phyloP scores from a whole-genome alignment of 305 asterid genomes.

The Petunia hybrid region DNA sequence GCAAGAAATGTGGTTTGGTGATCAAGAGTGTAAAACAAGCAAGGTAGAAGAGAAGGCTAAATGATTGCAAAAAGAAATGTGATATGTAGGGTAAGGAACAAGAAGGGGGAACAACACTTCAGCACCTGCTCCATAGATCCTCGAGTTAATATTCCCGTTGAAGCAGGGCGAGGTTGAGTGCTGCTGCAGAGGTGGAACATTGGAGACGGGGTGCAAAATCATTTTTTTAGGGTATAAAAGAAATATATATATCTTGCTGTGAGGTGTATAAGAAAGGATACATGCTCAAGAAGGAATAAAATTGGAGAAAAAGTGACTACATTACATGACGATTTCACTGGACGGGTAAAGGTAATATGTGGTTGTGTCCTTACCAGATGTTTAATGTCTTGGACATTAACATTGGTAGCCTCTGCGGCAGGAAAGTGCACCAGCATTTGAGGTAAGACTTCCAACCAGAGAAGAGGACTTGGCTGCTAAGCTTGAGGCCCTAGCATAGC shows the following conservation, averaged over 20 bases:
- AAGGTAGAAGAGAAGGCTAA: constrained; percentile 21
- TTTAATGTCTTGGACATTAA: constrained; percentile 34
- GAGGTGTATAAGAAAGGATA: constrained; percentile 21
- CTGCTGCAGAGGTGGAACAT: constrained; percentile 28
- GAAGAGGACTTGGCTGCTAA: constrained; percentile 75
- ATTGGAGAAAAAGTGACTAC: constrained; percentile 30
- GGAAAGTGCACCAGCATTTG: constrained; percentile 63
- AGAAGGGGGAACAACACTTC: constrained; percentile 57
- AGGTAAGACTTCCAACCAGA: constrained; percentile 63
- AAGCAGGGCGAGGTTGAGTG: constrained; percentile 50
- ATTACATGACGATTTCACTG: constrained; percentile 22
- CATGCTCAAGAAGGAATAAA: constrained; percentile 8
- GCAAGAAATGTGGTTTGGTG: constrained; percentile 16
- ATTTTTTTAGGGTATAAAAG: neutral
- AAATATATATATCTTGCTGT: constrained; percentile 28
- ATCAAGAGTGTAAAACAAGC: constrained; percentile 22
- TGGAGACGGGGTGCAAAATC: neutral
- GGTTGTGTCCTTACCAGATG: neutral
- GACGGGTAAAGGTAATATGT: neutral
- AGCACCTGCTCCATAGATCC: constrained; percentile 44
- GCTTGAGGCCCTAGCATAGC: constrained; percentile 82
- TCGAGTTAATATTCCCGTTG: constrained; percentile 34
- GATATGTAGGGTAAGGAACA: constrained; percentile 20
- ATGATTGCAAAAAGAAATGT: neutral
- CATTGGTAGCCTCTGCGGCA: constrained; percentile 66